Percentiles rank a stretch among this genome's conserved stretches.
Conservation (phyloP, 139 green algal species). For the Volvox africanus region DNA sequence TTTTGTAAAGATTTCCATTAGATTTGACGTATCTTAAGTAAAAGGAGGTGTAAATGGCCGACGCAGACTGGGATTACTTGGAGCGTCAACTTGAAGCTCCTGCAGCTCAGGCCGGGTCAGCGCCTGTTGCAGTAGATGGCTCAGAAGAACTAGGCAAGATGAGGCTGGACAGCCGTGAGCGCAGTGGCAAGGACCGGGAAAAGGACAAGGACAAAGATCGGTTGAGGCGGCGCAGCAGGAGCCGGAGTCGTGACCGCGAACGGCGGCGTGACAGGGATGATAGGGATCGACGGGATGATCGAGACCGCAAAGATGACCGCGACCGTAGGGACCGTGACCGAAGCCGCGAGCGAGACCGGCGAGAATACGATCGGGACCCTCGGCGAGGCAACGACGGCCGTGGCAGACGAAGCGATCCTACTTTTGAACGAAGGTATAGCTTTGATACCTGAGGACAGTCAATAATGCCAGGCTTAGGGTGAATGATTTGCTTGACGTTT, state of each 20-base stretch:
- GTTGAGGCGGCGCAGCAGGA: slow-evolving; percentile 30
- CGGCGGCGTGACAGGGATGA: slow-evolving; percentile 31
- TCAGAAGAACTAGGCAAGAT: neutral
- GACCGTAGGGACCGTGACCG: neutral
- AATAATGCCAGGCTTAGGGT: no score
- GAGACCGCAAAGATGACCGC: neutral
- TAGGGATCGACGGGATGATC: slow-evolving; percentile 20
- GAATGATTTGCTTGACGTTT: no score
- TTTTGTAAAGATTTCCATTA: neutral
- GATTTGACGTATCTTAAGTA: neutral
- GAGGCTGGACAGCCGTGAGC: neutral
- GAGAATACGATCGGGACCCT: slow-evolving; percentile 32
- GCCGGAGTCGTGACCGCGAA: slow-evolving; percentile 39
- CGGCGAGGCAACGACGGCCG: slow-evolving; percentile 15
- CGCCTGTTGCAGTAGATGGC: neutral
- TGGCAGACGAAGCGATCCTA: neutral
- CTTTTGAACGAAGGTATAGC: neutral
- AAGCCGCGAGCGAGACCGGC: neutral
- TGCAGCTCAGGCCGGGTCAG: neutral
- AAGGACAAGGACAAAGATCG: slow-evolving; percentile 2
- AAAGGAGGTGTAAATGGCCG: neutral
- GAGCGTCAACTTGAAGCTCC: slow-evolving; percentile 53
- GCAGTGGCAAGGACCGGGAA: slow-evolving; percentile 14
- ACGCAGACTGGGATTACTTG: slow-evolving; percentile 54
- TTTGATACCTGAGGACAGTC: neutral